A percentile compares a stretch with the other conserved stretches of the same genome.
Evolutionary conservation across 306 rosid genomes (phyloP).

Genomic region (Coriaria nepalensis): DNA sequence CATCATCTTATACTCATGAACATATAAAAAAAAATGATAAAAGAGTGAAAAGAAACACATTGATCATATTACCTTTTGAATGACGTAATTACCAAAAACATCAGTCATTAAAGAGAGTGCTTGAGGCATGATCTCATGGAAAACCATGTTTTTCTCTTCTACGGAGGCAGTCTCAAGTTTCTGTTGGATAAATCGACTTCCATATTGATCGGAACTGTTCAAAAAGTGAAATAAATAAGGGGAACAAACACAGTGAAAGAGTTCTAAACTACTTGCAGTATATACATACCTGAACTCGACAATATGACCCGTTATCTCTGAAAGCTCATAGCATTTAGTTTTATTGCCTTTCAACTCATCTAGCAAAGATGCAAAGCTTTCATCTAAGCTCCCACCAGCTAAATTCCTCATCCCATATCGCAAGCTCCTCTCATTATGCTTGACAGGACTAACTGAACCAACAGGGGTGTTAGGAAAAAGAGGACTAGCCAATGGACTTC

Average conservation of each 20-base stretch:
- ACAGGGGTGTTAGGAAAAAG: constrained; percentile 53
- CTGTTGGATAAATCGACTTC: constrained; percentile 90
- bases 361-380: constrained; percentile 56
- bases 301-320: constrained; percentile 60
- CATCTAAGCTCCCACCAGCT: constrained; percentile 55
- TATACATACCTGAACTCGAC: constrained; percentile 65
- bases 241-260: background rate
- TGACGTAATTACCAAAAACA: constrained; percentile 91
- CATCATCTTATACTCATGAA: constrained; percentile 1
- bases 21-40: constrained; percentile 1
- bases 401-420: constrained; percentile 77
- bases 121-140: constrained; percentile 88
- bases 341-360: constrained; percentile 87
- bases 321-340: constrained; percentile 75
- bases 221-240: constrained; percentile 6
- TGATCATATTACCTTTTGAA: constrained; percentile 61
- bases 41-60: background rate
- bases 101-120: constrained; percentile 89
- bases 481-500: constrained; percentile 64
- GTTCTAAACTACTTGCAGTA: background rate
- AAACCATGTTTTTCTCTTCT: constrained; percentile 91
- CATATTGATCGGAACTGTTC: constrained; percentile 87
- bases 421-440: constrained; percentile 59
- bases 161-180: constrained; percentile 79
- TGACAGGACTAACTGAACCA: constrained; percentile 77